Evolutionary conservation across 768 basidiomycete species (phyloP), one percentile per base, ranked within the genome.

Genomic region (Lentinula sp.): DNA sequence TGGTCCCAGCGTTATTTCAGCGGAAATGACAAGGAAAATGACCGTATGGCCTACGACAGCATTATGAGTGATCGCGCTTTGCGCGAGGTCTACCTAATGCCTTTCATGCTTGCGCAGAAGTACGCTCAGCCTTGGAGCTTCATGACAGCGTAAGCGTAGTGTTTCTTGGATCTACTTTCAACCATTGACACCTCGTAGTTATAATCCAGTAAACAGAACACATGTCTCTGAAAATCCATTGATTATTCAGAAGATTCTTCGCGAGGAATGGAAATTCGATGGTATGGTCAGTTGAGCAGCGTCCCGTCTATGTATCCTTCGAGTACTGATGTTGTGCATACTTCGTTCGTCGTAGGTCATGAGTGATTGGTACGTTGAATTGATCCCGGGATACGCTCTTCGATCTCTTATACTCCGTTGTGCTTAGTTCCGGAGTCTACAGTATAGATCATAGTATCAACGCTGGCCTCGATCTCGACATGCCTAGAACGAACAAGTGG

Each of bases 21-120:
- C 18, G 84, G 82, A 23, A 93, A 93, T 66, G 91, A 93, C 74
- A 91, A 91, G 71, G 90, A 93, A 69, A 81, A 90, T 63, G 88
- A 89, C 65, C 81, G 88, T 8, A 80, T 83, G 71, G 87, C 72
- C 31, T 89, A 84, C 64, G 86, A 91, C 78, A 72, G 79, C 76
- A 79, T 84, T 40, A 73, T 91, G 63, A 84, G 86, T 8, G 80
- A 82, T 34, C 76, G 89, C 35, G 85, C 88, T n/a, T 71, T 91
- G 48, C 77, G 88, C 49, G 88, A 91, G 68, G 76, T 91, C 57
- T 90, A 91, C 70, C 76, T 90, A 5, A 84, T 85, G 67, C 88
- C 87, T 79, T 86, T 87, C 70, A 86, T 88, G 84, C 74, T 88
- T 49, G 87, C 88, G 4, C 86, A 87, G 66, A 83, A 80, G 66